Base-by-base conservation (phyloP, 768 basidiomycete species). In the Boletus vermiculosoides region DNA sequence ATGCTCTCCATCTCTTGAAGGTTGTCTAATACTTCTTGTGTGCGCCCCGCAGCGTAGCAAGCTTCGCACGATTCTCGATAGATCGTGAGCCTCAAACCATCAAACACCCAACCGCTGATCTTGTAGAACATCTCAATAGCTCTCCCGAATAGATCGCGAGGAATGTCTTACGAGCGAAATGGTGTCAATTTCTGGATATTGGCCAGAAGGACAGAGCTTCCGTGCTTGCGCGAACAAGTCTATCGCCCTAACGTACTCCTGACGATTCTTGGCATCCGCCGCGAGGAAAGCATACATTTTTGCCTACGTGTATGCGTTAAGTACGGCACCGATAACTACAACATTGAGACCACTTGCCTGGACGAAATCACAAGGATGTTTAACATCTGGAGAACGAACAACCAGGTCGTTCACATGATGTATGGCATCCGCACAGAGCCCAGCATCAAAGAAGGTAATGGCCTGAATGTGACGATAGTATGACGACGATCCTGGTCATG, bases 61-160 rank as follows among this genome's bases (percentile, higher is more conserved):
- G 59, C 65, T 13, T 64, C 55, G 31, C 59, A 64, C 34, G 31
- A 49, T 28, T 55, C 41, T 15, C 11, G 57, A 33, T 55, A 33
- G 22, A 66, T 46, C 12, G 42, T 5, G 34, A 59, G 42, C 41
- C 45, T 54, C 30, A 67, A 31, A 12, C 13, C 57, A 36, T 55
- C 55, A 30, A 66, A 64, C 12, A 30, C 34, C 65, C 65, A 66
- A 20, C 65, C 55, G 10, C 37, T 61, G 16, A 64, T 45, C 65
- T 64, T 37, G 42, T 4, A 40, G 4, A 15, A 10, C n/a, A 15
- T 51, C 25, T 41, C 11, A 8, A 10, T 41, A 51, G n/a, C 12
- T 46, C 30, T 31, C 28, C 1, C 9, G 1, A 3, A 9, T 8
- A 45, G n/a, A 45, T 50, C 2, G 11, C 0, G 36, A 31, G 16